Conservation (phyloP, 306 rosid species). For the Sindora glabra region DNA sequence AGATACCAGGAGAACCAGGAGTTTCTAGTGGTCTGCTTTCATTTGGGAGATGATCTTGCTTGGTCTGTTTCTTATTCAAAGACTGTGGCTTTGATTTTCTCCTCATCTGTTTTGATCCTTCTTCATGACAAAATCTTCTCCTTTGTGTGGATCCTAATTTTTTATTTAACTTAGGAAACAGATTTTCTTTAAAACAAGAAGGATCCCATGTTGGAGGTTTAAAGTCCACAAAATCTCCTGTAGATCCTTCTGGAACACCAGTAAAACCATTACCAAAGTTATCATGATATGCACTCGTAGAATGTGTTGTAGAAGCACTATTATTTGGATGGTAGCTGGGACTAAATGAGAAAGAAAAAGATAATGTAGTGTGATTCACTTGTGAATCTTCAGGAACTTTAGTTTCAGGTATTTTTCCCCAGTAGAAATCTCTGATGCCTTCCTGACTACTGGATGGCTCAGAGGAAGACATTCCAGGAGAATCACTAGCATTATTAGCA, state of each 20-base stretch:
- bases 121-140: constrained; percentile 43
- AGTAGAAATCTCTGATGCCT: constrained; percentile 13
- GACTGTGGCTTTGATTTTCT: constrained; percentile 39
- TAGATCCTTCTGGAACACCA: constrained; percentile 27
- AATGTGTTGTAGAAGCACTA: constrained; percentile 21
- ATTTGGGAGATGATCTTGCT: constrained; percentile 31
- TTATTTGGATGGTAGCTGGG: constrained; percentile 16
- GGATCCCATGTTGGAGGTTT: constrained; percentile 56
- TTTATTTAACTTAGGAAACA: constrained; percentile 43
- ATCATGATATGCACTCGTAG: constrained; percentile 12
- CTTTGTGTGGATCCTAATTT: constrained; percentile 24
- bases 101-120: constrained; percentile 43
- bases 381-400: constrained; percentile 19
- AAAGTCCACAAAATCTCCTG: constrained; percentile 33
- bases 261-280: constrained; percentile 18
- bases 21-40: constrained; percentile 34
- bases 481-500: constrained; percentile 15
- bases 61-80: constrained; percentile 33
- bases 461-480: constrained; percentile 27
- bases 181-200: constrained; percentile 54
- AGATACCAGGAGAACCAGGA: constrained; percentile 47
- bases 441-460: constrained; percentile 26
- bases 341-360: constrained; percentile 34
- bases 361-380: constrained; percentile 22
- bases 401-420: constrained; percentile 28